A percentile compares a stretch with the other conserved stretches of the same genome.
phyloP scores from a whole-genome alignment of 2,329 filamentous ascomycete species.

The Ambrosiella xylebori region DNA sequence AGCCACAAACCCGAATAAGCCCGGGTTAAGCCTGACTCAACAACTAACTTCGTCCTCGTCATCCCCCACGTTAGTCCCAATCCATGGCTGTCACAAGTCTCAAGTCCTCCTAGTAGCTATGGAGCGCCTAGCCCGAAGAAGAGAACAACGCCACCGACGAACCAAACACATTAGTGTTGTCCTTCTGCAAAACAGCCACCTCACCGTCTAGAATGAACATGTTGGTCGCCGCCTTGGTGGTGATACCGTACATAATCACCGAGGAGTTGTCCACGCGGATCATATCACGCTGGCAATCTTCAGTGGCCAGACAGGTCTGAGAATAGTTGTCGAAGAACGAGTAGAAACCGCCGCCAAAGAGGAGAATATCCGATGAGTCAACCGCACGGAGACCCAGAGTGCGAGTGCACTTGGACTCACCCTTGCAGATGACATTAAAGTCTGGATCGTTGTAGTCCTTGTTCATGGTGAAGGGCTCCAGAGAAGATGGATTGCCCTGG shows the following conservation, averaged over 20 bases:
- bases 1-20: neutral
- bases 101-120: neutral
- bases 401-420: constrained; percentile 39
- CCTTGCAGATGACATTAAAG: constrained; percentile 40
- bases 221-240: constrained; percentile 57
- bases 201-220: constrained; percentile 50
- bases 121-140: constrained; percentile 9
- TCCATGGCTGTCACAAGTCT: neutral
- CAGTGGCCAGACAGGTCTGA: constrained; percentile 47
- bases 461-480: constrained; percentile 45
- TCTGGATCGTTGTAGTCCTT: constrained; percentile 46
- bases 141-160: constrained; percentile 39
- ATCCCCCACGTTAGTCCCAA: neutral
- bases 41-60: neutral
- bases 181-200: constrained; percentile 33
- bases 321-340: constrained; percentile 71
- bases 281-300: constrained; percentile 65
- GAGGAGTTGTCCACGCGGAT: constrained; percentile 49
- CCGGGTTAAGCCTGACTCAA: neutral
- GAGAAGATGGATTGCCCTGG: constrained; percentile 64
- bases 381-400: constrained; percentile 60
- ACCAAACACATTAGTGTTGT: constrained; percentile 51
- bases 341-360: constrained; percentile 63
- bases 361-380: constrained; percentile 46
- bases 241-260: constrained; percentile 50